Evolutionary conservation across 305 asterid species (phyloP).

Genomic region (Solanum hybrid): DNA sequence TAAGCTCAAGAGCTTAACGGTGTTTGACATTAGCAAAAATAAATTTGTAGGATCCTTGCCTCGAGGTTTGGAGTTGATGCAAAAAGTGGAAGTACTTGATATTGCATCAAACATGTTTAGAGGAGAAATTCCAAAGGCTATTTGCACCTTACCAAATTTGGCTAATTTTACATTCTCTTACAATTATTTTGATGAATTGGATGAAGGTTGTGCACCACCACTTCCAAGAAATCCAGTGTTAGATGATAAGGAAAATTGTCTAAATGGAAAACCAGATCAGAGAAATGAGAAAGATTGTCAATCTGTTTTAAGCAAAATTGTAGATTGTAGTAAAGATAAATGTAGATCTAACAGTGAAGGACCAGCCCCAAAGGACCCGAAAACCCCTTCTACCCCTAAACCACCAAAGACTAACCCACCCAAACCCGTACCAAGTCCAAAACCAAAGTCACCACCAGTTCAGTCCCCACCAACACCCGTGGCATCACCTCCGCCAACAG

Average conservation of each 20-base stretch:
- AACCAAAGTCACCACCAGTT: background rate
- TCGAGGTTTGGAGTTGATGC: background rate
- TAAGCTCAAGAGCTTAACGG: background rate
- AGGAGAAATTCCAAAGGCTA: conserved; percentile 17
- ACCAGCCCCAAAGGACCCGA: background rate
- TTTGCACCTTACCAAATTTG: conserved; percentile 18
- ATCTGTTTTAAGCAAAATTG: conserved; percentile 22
- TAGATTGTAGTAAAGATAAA: conserved; percentile 29
- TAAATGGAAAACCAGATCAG: conserved; percentile 18
- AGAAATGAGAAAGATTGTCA: conserved; percentile 31
- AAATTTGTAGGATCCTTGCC: conserved; percentile 20
- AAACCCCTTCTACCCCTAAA: background rate
- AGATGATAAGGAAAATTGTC: conserved; percentile 40
- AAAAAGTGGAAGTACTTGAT: conserved; percentile 1
- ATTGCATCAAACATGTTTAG: conserved; percentile 15
- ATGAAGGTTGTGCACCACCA: conserved; percentile 27
- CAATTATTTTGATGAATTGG: conserved; percentile 24
- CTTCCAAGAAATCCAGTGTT: conserved; percentile 8
- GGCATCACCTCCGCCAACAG: background rate
- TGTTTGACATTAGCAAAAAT: conserved; percentile 23
- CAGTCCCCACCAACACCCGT: background rate
- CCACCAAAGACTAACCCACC: background rate
- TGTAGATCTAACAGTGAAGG: background rate
- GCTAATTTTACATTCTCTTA: conserved; percentile 8
- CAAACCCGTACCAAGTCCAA: background rate